Percentiles rank a stretch among this genome's conserved stretches.
Evolutionary conservation across 1,284 basidiomycete genomes (phyloP).

Genomic region (Heliocybe sulcata): DNA sequence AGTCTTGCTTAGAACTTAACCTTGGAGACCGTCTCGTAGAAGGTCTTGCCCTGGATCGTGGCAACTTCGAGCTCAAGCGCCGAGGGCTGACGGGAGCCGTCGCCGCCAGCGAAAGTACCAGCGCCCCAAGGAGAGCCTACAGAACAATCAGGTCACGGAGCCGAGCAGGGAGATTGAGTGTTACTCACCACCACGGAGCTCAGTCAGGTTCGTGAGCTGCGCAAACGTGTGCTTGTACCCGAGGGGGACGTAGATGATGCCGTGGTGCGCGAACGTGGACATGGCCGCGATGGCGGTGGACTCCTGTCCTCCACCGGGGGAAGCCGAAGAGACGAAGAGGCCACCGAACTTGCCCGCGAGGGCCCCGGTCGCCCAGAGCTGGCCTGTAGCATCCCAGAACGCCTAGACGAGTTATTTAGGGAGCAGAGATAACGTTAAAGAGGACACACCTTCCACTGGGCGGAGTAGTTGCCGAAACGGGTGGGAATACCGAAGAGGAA

Average conservation of each 20-base stretch:
- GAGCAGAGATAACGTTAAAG: neutral
- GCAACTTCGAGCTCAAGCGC: constrained; percentile 40
- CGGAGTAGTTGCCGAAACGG: constrained; percentile 66
- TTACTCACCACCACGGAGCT: constrained; percentile 44
- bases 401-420: constrained; percentile 34
- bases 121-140: constrained; percentile 33
- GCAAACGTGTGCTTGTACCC: constrained; percentile 61
- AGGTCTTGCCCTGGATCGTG: constrained; percentile 31
- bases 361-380: constrained; percentile 65
- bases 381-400: constrained; percentile 80
- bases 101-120: constrained; percentile 37
- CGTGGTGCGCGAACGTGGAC: constrained; percentile 78
- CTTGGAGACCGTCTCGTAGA: constrained; percentile 25
- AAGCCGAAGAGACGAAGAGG: constrained; percentile 63
- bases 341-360: constrained; percentile 80
- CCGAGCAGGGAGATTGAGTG: neutral
- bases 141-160: neutral
- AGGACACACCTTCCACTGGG: constrained; percentile 55
- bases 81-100: constrained; percentile 37
- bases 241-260: constrained; percentile 73
- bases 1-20: constrained; percentile 16
- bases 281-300: constrained; percentile 57
- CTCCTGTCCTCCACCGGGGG: constrained; percentile 71
- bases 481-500: constrained; percentile 77
- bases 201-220: constrained; percentile 40